Evolutionary conservation across 352 stramenopile species (phyloP).

Genomic region (Globisporangium ultimum): DNA sequence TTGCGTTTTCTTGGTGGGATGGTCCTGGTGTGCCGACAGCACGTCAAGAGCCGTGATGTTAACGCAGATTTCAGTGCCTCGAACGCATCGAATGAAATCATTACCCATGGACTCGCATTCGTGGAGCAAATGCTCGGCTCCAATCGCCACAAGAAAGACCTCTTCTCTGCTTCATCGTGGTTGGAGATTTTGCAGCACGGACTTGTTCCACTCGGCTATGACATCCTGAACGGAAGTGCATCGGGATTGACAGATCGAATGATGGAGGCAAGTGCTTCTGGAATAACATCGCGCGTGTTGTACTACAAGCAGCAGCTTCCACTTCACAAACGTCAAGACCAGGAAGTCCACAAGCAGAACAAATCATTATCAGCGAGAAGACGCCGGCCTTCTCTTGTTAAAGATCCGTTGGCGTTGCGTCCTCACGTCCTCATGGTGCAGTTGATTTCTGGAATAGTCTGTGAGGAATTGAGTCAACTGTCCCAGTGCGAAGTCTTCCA

Average conservation of each 20-base stretch:
- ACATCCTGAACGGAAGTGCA: constrained; percentile 33
- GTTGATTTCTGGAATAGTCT: constrained; percentile 59
- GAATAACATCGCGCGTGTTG: constrained; percentile 20
- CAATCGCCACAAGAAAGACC: constrained; percentile 23
- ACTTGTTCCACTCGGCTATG: constrained; percentile 52
- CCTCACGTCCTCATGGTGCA: constrained; percentile 60
- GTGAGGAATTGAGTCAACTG: constrained; percentile 53
- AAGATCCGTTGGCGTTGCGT: constrained; percentile 51
- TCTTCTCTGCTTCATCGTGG: constrained; percentile 43
- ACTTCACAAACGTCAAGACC: constrained; percentile 5
- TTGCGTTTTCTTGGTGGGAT: constrained; percentile 59
- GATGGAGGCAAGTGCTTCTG: neutral
- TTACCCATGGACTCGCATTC: constrained; percentile 41
- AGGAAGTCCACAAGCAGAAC: no score
- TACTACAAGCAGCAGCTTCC: constrained; percentile 58
- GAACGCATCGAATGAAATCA: constrained; percentile 29
- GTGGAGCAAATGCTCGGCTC: constrained; percentile 53
- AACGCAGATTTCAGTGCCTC: constrained; percentile 8
- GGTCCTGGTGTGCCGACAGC: constrained; percentile 42
- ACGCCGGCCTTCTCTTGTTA: constrained; percentile 48
- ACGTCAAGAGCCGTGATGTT: constrained; percentile 25
- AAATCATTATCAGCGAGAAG: neutral
- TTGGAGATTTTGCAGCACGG: constrained; percentile 57
- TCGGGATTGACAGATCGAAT: constrained; percentile 3
- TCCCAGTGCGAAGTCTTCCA: constrained; percentile 34